These are phyloP conservation scores for Trypanosomatidae sp. DNA, from an alignment of 208 protist genomes.

Conservation along the genomic window DNA sequence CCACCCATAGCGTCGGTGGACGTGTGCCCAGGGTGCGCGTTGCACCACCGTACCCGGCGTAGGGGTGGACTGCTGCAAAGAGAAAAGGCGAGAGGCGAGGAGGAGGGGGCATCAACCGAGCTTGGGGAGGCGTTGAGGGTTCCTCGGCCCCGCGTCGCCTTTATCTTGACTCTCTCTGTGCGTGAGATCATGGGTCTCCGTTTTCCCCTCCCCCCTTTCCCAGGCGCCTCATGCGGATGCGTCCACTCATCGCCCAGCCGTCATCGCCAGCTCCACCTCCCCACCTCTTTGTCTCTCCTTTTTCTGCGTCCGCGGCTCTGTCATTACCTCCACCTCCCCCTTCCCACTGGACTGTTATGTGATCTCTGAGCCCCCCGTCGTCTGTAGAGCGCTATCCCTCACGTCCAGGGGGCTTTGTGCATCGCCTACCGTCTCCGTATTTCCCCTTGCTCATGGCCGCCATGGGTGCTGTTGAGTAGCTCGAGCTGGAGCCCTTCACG, in stretches of 20 bases:
- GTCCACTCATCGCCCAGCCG: neutral
- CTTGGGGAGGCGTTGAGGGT: neutral
- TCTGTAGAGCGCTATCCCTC: neutral
- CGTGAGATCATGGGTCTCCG: neutral
- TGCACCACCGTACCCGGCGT: neutral
- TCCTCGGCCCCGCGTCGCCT: neutral
- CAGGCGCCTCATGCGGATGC: neutral
- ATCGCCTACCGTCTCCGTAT: neutral
- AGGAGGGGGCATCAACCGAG: neutral
- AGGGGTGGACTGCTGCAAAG: neutral
- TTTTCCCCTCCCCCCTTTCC: neutral
- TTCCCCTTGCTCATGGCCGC: neutral
- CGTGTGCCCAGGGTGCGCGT: neutral
- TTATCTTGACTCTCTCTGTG: neutral
- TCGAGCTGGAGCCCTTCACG: constrained; percentile 37
- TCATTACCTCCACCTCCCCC: no score
- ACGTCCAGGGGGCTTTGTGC: neutral
- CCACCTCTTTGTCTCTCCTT: neutral
- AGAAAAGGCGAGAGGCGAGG: neutral
- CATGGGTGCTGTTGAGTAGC: constrained; percentile 21
- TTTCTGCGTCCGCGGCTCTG: neutral
- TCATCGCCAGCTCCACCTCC: neutral
- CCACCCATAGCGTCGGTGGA: neutral
- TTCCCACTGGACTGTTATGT: neutral
- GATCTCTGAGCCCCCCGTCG: neutral